phyloP scores from a whole-genome alignment of 1,139 yeast species.

The Zygoascus hellenicus region DNA sequence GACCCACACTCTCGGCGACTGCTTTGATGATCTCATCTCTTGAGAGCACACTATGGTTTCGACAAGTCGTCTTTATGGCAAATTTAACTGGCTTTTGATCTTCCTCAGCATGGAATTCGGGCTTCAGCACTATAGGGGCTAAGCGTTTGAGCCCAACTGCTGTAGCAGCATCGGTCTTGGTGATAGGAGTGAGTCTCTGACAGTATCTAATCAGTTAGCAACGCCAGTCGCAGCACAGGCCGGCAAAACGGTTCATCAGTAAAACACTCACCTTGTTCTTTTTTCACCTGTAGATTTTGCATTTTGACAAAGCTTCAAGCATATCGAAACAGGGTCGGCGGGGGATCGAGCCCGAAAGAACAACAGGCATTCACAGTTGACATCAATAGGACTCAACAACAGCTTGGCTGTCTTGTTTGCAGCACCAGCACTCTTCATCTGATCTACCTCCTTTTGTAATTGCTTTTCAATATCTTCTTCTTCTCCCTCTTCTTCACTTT shows the following conservation, averaged over 20 bases:
- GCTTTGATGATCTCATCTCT: constrained; percentile 64
- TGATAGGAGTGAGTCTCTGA: constrained; percentile 76
- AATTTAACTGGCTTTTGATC: constrained; percentile 49
- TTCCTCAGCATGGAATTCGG: constrained; percentile 57
- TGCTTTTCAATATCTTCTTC: constrained; percentile 64
- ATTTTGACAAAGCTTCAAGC: constrained; percentile 57
- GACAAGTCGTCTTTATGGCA: constrained; percentile 73
- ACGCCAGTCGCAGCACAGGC: background rate
- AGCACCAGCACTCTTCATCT: constrained; percentile 39
- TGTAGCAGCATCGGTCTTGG: constrained; percentile 67
- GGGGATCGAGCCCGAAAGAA: constrained; percentile 79
- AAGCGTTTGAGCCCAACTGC: constrained; percentile 59
- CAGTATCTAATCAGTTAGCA: constrained; percentile 33
- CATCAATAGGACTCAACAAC: constrained; percentile 55
- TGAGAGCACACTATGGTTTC: constrained; percentile 71
- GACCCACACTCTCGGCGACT: constrained; percentile 68
- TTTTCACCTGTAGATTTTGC: constrained; percentile 43
- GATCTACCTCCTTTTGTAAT: constrained; percentile 61
- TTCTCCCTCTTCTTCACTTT: constrained; percentile 32
- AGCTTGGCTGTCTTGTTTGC: constrained; percentile 28
- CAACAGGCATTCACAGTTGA: constrained; percentile 76
- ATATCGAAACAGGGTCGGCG: constrained; percentile 68
- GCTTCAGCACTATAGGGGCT: constrained; percentile 51
- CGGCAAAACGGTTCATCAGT: too few species aligned
- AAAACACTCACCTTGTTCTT: constrained; percentile 47